Conservation (phyloP, 805 yeast genomes). For the Clavispora vitiphila region DNA sequence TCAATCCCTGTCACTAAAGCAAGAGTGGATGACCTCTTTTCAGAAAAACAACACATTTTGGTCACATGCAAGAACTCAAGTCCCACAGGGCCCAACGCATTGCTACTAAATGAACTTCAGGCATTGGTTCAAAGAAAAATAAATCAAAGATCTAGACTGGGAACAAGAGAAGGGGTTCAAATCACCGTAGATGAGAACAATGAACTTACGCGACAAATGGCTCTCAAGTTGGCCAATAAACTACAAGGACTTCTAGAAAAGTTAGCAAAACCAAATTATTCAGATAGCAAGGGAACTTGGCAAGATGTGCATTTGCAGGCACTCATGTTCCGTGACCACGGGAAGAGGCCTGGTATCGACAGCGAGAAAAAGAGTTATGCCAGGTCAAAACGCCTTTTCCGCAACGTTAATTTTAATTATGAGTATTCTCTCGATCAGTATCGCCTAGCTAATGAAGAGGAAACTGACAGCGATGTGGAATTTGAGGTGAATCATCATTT, state of each 20-base stretch:
- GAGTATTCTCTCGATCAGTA: constrained; percentile 20
- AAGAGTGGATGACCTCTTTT: background rate
- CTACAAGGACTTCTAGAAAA: constrained; percentile 2
- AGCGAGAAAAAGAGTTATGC: constrained; percentile 15
- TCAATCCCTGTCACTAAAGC: background rate
- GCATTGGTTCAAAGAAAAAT: constrained; percentile 2
- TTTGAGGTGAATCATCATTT: constrained; percentile 10
- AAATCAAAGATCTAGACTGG: background rate
- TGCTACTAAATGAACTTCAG: constrained; percentile 15
- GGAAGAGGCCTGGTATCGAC: constrained; percentile 2
- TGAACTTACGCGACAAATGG: constrained; percentile 6
- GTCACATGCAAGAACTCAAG: background rate
- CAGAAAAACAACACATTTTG: background rate
- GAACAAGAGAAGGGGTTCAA: background rate
- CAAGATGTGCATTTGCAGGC: constrained; percentile 12
- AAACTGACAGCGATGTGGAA: constrained; percentile 6
- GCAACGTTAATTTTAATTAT: constrained; percentile 21
- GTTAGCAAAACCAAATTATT: background rate
- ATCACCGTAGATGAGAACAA: constrained; percentile 1
- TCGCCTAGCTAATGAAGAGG: constrained; percentile 2
- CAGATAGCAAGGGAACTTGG: constrained; percentile 5
- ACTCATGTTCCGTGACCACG: constrained; percentile 2
- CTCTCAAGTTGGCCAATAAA: constrained; percentile 10
- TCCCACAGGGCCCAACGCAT: background rate
- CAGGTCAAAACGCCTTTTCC: constrained; percentile 23